Evolutionary conservation across 805 yeast genomes (phyloP).

Genomic region (Candida coquimbonensis): DNA sequence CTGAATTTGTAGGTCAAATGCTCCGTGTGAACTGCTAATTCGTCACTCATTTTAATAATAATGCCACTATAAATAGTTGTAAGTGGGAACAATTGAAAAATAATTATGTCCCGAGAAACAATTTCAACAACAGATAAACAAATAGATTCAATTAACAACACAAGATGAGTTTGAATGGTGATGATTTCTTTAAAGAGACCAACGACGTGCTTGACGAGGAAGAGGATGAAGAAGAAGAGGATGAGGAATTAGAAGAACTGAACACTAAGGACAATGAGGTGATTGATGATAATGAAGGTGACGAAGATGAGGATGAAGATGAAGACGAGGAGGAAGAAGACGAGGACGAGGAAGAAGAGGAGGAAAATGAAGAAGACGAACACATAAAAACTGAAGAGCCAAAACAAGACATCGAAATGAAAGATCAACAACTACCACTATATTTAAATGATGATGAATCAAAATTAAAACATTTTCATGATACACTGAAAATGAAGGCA

Average conservation of each 20-base stretch:
- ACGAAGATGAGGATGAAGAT: conserved; percentile 20
- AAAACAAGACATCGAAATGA: conserved; percentile 3
- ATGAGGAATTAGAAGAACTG: conserved; percentile 25
- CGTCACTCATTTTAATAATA: neutral
- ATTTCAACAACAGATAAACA: too few species aligned
- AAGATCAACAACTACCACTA: neutral
- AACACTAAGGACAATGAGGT: conserved; percentile 16
- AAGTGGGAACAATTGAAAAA: too few species aligned
- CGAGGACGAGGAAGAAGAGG: conserved; percentile 24
- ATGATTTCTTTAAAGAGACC: conserved; percentile 18
- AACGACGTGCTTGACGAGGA: conserved; percentile 19
- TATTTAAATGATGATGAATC: conserved; percentile 7
- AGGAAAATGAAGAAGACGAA: conserved; percentile 17
- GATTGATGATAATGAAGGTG: conserved; percentile 14
- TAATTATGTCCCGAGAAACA: too few species aligned
- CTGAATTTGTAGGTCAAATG: conserved; percentile 67
- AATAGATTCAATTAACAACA: too few species aligned
- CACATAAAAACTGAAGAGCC: conserved; percentile 10
- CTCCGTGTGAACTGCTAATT: conserved; percentile 53
- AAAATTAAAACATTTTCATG: conserved; percentile 20
- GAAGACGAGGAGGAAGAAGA: conserved; percentile 24
- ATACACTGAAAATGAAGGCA: conserved; percentile 37
- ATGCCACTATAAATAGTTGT: too few species aligned
- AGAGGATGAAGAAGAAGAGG: conserved; percentile 21
- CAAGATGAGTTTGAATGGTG: conserved; percentile 10